These are phyloP conservation scores for Barnettozyma pratensis DNA, from an alignment of 805 yeast species.

Conservation along the genomic window DNA sequence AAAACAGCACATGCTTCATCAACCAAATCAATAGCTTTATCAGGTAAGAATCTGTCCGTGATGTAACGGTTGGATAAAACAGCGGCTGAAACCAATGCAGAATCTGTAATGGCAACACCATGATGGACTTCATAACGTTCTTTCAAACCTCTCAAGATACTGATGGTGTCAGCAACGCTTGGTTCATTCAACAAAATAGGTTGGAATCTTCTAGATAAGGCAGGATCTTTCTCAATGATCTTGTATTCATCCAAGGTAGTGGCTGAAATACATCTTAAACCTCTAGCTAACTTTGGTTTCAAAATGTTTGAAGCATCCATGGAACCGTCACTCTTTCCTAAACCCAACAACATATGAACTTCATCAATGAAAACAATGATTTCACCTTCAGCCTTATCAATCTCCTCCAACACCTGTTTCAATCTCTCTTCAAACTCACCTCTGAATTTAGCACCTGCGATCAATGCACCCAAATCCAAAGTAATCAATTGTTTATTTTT, in stretches of 20 bases:
- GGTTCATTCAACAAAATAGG: constrained; percentile 87
- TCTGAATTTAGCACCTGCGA: constrained; percentile 91
- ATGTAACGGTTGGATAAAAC: constrained; percentile 85
- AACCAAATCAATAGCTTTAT: constrained; percentile 92
- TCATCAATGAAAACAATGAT: constrained; percentile 87
- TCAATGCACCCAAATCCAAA: constrained; percentile 80
- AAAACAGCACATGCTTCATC: constrained; percentile 97
- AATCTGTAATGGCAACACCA: constrained; percentile 90
- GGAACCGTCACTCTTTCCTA: constrained; percentile 91
- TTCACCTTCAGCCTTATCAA: constrained; percentile 70
- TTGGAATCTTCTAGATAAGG: constrained; percentile 89
- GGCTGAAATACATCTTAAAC: constrained; percentile 93
- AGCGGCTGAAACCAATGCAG: constrained; percentile 92
- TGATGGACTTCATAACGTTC: constrained; percentile 96
- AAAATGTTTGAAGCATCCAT: constrained; percentile 92
- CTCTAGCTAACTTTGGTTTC: constrained; percentile 92
- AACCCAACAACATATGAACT: constrained; percentile 80
- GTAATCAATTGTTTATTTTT: constrained; percentile 80
- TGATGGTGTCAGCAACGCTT: constrained; percentile 82
- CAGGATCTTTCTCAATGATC: constrained; percentile 94
- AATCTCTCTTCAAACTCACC: constrained; percentile 95
- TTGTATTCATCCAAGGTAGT: constrained; percentile 94
- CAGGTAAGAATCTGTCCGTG: constrained; percentile 88
- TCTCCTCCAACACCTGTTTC: constrained; percentile 75
- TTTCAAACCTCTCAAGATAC: constrained; percentile 87